Evolutionary conservation across 176 grass and related monocot species (phyloP), one percentile per base, ranked within the genome.

Genomic region (Calamus simplicifolius): DNA sequence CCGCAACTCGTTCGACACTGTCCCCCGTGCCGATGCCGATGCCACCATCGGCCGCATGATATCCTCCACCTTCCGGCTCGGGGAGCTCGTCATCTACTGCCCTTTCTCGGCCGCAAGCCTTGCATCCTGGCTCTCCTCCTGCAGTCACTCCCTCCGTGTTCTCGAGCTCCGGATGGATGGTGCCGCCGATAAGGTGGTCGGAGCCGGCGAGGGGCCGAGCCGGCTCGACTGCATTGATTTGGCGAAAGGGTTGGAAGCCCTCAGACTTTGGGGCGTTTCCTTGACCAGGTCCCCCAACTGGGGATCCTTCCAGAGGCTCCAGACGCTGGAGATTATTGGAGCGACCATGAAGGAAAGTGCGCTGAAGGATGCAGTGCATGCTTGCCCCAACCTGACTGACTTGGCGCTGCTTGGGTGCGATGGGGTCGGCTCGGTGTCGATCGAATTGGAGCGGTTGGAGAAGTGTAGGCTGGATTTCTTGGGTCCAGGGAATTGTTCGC

Each of bases 1-100:
- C 17, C 61, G 93, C 68, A 87, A 75, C 67, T 81, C 87, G 17
- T 92, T 98, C 54, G 80, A 88, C 16, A 49, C 64, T 0, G 58
- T 29, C 5, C 35, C 64, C 25, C 16, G 43, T 0, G 58, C 72
- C 23, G 19, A 57, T 18, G 78, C 77, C 4, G 87, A 98, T 73
- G 79, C 69, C 25, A 69, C 69, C 63, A 98, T 98, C 57, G 81
- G 73, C 13, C 79, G 84, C 53, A 98, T 98, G 93, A 63, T 98
- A 50, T 56, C 29, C 6, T 23, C 75, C 52, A 81, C 80, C 29
- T 48, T 48, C 29, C 69, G 79, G 56, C 75, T 98, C 26, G 64
- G 79, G 77, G 84, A 82, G 72, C 84, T 98, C 4, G 87, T 98
- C 58, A 75, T 98, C 51, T 98, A 98, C 73, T 92, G 93, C 52